These are phyloP conservation scores for Suillus lakei DNA, from an alignment of 768 basidiomycete genomes.

Conservation along the genomic window DNA sequence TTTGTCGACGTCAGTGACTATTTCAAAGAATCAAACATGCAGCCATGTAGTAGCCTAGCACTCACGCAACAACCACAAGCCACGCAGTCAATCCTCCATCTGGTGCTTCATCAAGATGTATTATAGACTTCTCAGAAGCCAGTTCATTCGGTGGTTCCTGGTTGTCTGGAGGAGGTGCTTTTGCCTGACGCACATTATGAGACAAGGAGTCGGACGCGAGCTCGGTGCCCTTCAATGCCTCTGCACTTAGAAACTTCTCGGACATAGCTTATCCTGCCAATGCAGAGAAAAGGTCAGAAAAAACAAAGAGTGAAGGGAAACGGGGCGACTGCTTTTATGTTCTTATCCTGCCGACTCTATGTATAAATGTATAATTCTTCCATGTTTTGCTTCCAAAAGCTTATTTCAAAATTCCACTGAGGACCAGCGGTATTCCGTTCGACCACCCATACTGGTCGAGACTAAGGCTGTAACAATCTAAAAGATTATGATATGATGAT, in stretches of 20 bases:
- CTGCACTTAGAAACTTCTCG: not conserved
- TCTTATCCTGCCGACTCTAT: not conserved
- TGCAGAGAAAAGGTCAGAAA: not conserved
- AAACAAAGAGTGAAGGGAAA: not conserved
- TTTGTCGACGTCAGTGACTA: conserved; percentile 28
- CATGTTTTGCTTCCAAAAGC: not conserved
- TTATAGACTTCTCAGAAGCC: conserved; percentile 16
- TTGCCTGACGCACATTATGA: not conserved
- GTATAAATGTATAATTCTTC: not conserved
- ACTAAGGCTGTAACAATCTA: not conserved
- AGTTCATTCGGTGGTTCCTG: not conserved
- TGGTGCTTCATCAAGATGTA: conserved; percentile 28
- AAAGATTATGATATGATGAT: not conserved
- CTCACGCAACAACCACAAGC: conserved; percentile 34
- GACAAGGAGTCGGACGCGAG: not conserved
- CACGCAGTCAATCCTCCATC: conserved; percentile 37
- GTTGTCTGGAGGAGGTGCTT: conserved; percentile 14
- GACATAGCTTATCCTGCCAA: not conserved
- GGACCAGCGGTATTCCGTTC: not conserved
- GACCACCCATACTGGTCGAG: not conserved
- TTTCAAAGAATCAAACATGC: conserved; percentile 11
- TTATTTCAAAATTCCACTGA: not conserved
- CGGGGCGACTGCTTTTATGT: not conserved
- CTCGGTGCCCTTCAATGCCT: not conserved
- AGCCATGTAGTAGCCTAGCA: too few relatives aligned